These are phyloP conservation scores for Eutrema yunnanense DNA, from an alignment of 345 rosid species.

Conservation along the genomic window DNA sequence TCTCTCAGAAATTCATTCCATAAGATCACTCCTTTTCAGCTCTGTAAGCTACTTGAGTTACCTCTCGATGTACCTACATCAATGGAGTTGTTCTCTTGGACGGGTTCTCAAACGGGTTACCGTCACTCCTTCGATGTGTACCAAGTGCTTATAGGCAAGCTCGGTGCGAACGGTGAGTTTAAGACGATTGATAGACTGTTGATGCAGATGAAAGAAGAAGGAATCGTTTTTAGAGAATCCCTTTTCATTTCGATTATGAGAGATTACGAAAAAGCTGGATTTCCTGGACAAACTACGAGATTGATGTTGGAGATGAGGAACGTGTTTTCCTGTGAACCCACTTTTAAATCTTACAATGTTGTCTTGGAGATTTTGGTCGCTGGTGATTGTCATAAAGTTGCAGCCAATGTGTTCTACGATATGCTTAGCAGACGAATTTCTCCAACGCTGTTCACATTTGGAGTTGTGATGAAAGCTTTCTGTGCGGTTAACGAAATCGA, in stretches of 20 bases:
- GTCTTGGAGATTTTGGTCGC: slow-evolving; percentile 60
- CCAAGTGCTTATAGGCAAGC: slow-evolving; percentile 55
- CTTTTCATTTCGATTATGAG: slow-evolving; percentile 73
- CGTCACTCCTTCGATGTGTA: slow-evolving; percentile 62
- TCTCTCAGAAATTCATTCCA: slow-evolving; percentile 47
- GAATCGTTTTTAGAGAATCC: slow-evolving; percentile 55
- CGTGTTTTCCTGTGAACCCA: slow-evolving; percentile 55
- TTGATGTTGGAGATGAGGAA: slow-evolving; percentile 68
- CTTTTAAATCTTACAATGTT: slow-evolving; percentile 62
- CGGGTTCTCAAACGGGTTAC: slow-evolving; percentile 62
- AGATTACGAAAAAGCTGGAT: slow-evolving; percentile 47
- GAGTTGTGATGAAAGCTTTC: slow-evolving; percentile 68
- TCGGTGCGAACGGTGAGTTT: slow-evolving; percentile 61
- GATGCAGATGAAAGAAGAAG: slow-evolving; percentile 74
- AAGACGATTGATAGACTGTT: slow-evolving; percentile 53
- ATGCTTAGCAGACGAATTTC: slow-evolving; percentile 64
- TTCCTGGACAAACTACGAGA: slow-evolving; percentile 83
- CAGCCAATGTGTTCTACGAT: slow-evolving; percentile 74
- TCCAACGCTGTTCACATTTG: slow-evolving; percentile 68
- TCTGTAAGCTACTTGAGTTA: slow-evolving; percentile 53
- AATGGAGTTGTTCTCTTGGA: slow-evolving; percentile 56
- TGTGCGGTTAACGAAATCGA: slow-evolving; percentile 69
- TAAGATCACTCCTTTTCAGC: slow-evolving; percentile 52
- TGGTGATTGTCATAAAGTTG: slow-evolving; percentile 49
- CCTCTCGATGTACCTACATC: slow-evolving; percentile 65